Evolutionary conservation across 352 stramenopile genomes (phyloP), one percentile per base, ranked within the genome.

Genomic region (Globisporangium acanthophoron): DNA sequence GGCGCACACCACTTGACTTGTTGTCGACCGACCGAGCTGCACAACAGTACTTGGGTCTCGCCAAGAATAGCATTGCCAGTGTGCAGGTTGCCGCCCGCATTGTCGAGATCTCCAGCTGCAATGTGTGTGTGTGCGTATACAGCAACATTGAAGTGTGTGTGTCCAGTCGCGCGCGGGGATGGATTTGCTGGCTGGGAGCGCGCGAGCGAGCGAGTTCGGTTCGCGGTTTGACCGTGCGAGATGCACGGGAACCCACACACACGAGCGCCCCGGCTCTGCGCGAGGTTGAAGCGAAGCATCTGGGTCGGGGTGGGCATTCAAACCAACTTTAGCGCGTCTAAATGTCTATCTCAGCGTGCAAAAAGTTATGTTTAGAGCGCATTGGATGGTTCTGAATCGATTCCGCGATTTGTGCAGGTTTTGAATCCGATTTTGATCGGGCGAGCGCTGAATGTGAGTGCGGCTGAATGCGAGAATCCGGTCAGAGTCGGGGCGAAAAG

Each of bases 281-380:
- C 49, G 48, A 67, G 59, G 63, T 81, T 81, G 73, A 81, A 81
- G 73, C 60, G 64, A 37, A 9, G 33, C 6, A 37, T 37, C 5
- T 37, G 33, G 33, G 9, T 24, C 21, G 21, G 21, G 39, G 1
- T 35, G 31, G 11, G 11, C 35, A 40, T 40, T 35, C 47, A 33
- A 45, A 44, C 31, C 31, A 18, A 37, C 11, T 8, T 33, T 5
- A 46, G 41, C 15, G 15, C 15, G 15, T 12, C 41, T n/a, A 21
- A 21, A 40, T 40, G 11, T 12, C 8, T 40, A 37, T 37, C 21
- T 24, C 21, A 24, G 21, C 21, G 21, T 24, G 21, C 21, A 24
- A 24, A 24, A 24, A 24, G 21, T 1, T 24, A 24, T 24, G 21
- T 24, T 24, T 24, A 24, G 21, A 24, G 21, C 21, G 21, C 21